Percentiles rank a stretch among this genome's conserved stretches.
Conservation (phyloP, 2,329 filamentous ascomycete genomes). For the Penicillium thymicola region DNA sequence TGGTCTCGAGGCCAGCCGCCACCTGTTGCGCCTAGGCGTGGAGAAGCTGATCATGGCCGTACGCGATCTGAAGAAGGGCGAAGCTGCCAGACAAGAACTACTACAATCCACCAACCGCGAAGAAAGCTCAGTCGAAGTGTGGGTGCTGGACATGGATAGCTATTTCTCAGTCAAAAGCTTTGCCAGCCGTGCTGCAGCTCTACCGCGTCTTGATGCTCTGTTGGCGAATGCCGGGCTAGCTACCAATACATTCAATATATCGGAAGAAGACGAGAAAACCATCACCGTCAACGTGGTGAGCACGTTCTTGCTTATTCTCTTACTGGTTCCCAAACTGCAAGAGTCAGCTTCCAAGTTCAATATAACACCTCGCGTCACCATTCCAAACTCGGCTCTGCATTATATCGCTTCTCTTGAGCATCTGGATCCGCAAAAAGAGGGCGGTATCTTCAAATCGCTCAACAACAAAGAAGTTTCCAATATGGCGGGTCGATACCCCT, state of each 20-base stretch:
- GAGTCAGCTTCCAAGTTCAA: slow-evolving; percentile 7
- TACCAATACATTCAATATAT: slow-evolving; percentile 42
- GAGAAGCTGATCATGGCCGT: slow-evolving; percentile 10
- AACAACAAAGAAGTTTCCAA: slow-evolving; percentile 15
- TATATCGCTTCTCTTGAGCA: slow-evolving; percentile 15
- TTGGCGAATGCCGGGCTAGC: slow-evolving; percentile 44
- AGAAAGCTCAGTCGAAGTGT: slow-evolving; percentile 15
- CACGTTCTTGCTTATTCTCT: slow-evolving; percentile 47
- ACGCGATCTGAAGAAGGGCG: slow-evolving; percentile 4
- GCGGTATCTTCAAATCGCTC: slow-evolving; percentile 11
- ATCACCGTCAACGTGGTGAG: slow-evolving; percentile 42
- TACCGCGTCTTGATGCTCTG: slow-evolving; percentile 32
- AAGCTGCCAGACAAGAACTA: slow-evolving; percentile 6
- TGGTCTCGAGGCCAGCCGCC: slow-evolving; percentile 8
- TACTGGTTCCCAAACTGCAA: slow-evolving; percentile 50
- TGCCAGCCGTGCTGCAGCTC: slow-evolving; percentile 21
- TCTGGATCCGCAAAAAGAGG: slow-evolving; percentile 3
- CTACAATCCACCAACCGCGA: slow-evolving; percentile 4
- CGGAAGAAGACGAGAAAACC: slow-evolving; percentile 8
- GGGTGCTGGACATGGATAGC: slow-evolving; percentile 35
- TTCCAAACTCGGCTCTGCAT: slow-evolving; percentile 20
- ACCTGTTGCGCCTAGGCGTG: slow-evolving; percentile 5
- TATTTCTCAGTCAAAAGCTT: slow-evolving; percentile 35
- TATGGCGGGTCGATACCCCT: slow-evolving; percentile 14
- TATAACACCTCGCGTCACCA: slow-evolving; percentile 15